Evolutionary conservation across 495 filamentous ascomycete species (phyloP), one percentile per base, ranked within the genome.

Genomic region (Jackrogersella minutella): DNA sequence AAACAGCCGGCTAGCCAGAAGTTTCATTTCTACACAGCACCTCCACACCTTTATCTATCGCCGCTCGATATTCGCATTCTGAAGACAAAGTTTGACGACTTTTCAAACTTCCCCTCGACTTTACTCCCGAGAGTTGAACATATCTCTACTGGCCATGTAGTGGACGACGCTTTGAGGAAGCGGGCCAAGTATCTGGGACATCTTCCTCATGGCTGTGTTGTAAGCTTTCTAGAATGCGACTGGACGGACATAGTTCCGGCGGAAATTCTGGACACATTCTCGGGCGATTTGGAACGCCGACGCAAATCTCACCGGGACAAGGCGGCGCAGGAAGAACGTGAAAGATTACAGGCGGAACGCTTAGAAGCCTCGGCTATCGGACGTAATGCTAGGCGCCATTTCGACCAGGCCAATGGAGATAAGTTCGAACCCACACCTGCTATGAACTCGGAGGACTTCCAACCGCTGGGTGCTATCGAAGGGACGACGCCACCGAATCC

Each of bases 21-120:
- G 52, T 92, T 93, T 60, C 93, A 88, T 76, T 99, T 98, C 75
- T 99, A 98, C 74, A 91, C 94, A 66, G 88, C 92, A 3, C 81
- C 95, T 21, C 87, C 90, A 22, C 95, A 99, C 60, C 92, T 95
- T 56, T 99, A 97, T 71, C 84, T 99, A 19, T 96, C 94, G 0
- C 87, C 95, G 5, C 85, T 99, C 8, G 95, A 99, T 73, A 98
- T 98, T 68, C 90, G 94, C 43, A 98, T 99, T 70, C 82, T 99
- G 40, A 96, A 93, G 74, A 86, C 91, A 0, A 91, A 91, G 7
- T 99, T 96, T 75, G 92, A 91, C 2, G 85, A 89, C 37, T 99
- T 94, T 75, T 82, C 87, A 2, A 77, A 81, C 6, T 97, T 99
- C 73, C 96, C 95, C 6, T 89, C 93, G 0, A 96, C 92, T 0